Percentiles rank a stretch among this genome's conserved stretches.
phyloP scores from a whole-genome alignment of 345 rosid species.

The Ceriops decandra region DNA sequence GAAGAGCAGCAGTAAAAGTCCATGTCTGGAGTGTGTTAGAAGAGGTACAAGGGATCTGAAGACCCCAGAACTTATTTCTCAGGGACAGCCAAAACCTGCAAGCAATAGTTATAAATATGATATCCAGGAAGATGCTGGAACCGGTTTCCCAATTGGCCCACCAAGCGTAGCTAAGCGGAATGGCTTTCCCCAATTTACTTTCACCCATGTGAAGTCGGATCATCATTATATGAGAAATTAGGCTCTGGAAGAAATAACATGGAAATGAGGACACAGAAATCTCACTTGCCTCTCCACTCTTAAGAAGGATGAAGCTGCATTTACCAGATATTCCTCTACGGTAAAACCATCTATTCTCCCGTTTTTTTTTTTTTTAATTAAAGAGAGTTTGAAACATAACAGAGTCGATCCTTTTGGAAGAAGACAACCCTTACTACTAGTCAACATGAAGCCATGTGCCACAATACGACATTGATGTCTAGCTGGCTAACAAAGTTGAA shows the following conservation, averaged over 20 bases:
- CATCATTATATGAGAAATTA: conserved; percentile 26
- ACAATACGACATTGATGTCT: background rate
- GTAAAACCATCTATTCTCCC: conserved; percentile 25
- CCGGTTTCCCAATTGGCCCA: conserved; percentile 44
- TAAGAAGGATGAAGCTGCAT: conserved; percentile 24
- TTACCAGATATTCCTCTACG: conserved; percentile 28
- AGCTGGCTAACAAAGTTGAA: background rate
- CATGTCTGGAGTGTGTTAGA: conserved; percentile 66
- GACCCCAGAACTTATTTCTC: conserved; percentile 62
- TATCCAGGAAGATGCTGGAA: conserved; percentile 34
- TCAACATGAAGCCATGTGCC: too few relatives aligned
- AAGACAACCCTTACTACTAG: too few relatives aligned
- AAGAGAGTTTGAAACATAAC: background rate
- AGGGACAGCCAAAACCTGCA: conserved; percentile 42
- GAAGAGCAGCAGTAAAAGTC: conserved; percentile 48
- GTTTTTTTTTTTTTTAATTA: background rate
- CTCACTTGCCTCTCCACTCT: conserved; percentile 30
- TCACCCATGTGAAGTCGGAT: conserved; percentile 42
- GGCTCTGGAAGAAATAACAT: conserved; percentile 28
- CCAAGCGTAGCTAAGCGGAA: conserved; percentile 23
- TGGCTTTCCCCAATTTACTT: conserved; percentile 33
- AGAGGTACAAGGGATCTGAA: conserved; percentile 49
- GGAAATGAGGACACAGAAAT: conserved; percentile 24
- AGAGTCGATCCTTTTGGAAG: background rate
- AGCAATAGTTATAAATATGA: conserved; percentile 37